Conservation (phyloP, 2,329 filamentous ascomycete genomes). For the Verticillium alfalfae region DNA sequence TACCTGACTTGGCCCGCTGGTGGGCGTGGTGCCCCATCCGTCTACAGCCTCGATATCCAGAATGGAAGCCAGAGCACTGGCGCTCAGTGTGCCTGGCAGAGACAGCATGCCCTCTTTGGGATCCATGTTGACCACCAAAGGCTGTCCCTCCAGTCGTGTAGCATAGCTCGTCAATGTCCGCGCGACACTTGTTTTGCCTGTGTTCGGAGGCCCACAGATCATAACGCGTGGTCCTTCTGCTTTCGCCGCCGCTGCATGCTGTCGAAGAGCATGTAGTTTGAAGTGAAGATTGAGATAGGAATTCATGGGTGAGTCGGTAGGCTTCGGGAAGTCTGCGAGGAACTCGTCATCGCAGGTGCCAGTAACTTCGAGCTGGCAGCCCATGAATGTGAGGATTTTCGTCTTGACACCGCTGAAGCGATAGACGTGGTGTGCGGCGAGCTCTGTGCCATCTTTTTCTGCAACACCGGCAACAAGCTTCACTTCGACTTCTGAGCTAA, state of each 20-base stretch:
- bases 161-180: slow-evolving; percentile 78
- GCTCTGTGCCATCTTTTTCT: slow-evolving; percentile 92
- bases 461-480: slow-evolving; percentile 76
- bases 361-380: slow-evolving; percentile 76
- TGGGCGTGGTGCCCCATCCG: slow-evolving; percentile 85
- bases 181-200: slow-evolving; percentile 78
- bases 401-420: slow-evolving; percentile 76
- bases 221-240: slow-evolving; percentile 72
- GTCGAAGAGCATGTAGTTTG: slow-evolving; percentile 69
- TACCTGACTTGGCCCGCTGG: slow-evolving; percentile 80
- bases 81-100: slow-evolving; percentile 76
- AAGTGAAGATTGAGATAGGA: slow-evolving; percentile 84
- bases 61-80: slow-evolving; percentile 79
- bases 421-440: slow-evolving; percentile 75
- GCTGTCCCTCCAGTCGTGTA: slow-evolving; percentile 66
- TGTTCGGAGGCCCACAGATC: slow-evolving; percentile 70
- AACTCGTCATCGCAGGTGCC: slow-evolving; percentile 50
- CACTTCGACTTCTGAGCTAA: slow-evolving; percentile 34
- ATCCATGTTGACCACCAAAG: slow-evolving; percentile 80
- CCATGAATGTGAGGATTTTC: slow-evolving; percentile 88
- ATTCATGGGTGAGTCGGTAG: slow-evolving; percentile 76
- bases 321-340: slow-evolving; percentile 56
- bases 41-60: slow-evolving; percentile 76
- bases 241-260: slow-evolving; percentile 44
- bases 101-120: slow-evolving; percentile 73